These are phyloP conservation scores for Acorus gramineus DNA, from an alignment of 106 monocot species.

Conservation along the genomic window DNA sequence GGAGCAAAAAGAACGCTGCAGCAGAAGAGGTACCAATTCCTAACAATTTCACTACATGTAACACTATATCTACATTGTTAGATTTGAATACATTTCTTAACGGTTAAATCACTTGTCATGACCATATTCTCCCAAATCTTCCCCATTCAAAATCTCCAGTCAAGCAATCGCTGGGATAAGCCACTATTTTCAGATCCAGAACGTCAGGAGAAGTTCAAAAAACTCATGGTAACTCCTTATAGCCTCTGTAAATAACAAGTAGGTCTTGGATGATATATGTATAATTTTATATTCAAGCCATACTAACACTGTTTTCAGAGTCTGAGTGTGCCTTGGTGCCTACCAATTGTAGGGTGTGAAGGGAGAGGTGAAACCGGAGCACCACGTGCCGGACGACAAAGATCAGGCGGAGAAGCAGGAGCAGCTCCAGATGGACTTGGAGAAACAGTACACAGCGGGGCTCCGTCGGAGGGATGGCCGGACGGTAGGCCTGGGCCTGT, in stretches of 20 bases:
- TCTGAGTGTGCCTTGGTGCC: constrained; percentile 95
- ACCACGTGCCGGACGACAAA: constrained; percentile 21
- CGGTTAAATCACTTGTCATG: too few species aligned
- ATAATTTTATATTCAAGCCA: neutral
- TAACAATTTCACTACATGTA: too few species aligned
- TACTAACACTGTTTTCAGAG: constrained; percentile 90
- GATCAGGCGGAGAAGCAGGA: constrained; percentile 50
- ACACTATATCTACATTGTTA: too few species aligned
- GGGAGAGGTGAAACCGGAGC: constrained; percentile 32
- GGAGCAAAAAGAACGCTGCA: constrained; percentile 75
- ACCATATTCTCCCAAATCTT: too few species aligned
- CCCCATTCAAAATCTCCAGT: constrained; percentile 15
- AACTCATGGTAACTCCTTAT: constrained; percentile 80
- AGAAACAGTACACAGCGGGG: constrained; percentile 96
- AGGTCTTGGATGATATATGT: too few species aligned
- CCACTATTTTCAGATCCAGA: constrained; percentile 72
- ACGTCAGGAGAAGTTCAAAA: constrained; percentile 96
- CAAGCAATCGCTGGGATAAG: constrained; percentile 56
- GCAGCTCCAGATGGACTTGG: constrained; percentile 71
- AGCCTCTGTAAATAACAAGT: neutral
- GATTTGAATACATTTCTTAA: too few species aligned
- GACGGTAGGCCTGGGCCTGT: constrained; percentile 92
- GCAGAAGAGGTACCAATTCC: constrained; percentile 45
- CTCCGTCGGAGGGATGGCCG: constrained; percentile 90
- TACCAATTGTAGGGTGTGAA: constrained; percentile 97